A percentile compares a stretch with the other conserved stretches of the same genome.
These are phyloP conservation scores for Endocalyx cinctus DNA, from an alignment of 2,329 filamentous ascomycete genomes.

Conservation along the genomic window DNA sequence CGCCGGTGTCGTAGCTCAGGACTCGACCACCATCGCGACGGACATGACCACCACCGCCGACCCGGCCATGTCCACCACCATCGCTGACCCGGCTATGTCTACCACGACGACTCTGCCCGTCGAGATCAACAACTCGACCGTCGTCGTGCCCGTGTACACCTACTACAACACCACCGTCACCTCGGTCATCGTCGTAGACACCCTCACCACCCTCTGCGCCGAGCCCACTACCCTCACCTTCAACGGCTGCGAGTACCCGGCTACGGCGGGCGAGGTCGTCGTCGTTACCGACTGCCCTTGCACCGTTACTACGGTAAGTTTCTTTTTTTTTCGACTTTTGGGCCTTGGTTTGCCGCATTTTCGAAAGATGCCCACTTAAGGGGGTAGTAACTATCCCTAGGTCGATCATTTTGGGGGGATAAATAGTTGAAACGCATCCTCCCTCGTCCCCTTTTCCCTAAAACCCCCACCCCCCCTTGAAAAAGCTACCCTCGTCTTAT, in stretches of 20 bases:
- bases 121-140: slow-evolving; percentile 1
- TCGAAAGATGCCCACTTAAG: no score
- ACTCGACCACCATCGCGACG: slow-evolving; percentile 4
- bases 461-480: no score
- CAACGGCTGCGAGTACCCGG: slow-evolving; percentile 47
- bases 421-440: no score
- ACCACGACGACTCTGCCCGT: slow-evolving; percentile 1
- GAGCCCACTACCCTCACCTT: slow-evolving; percentile 48
- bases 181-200: slow-evolving; percentile 17
- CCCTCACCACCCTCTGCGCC: slow-evolving; percentile 31
- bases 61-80: slow-evolving; percentile 2
- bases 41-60: background rate
- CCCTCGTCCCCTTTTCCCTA: no score
- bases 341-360: no score
- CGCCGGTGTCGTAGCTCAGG: slow-evolving; percentile 16
- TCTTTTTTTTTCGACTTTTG: background rate
- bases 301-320: slow-evolving; percentile 33
- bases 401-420: no score
- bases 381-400: no score
- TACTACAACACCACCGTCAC: slow-evolving; percentile 24
- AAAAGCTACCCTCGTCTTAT: no score
- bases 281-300: slow-evolving; percentile 53
- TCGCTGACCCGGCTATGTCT: slow-evolving; percentile 6
- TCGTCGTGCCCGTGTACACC: slow-evolving; percentile 11
- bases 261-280: slow-evolving; percentile 49